phyloP scores from a whole-genome alignment of 148 eudicot species.

The Nepenthes gracilis region DNA sequence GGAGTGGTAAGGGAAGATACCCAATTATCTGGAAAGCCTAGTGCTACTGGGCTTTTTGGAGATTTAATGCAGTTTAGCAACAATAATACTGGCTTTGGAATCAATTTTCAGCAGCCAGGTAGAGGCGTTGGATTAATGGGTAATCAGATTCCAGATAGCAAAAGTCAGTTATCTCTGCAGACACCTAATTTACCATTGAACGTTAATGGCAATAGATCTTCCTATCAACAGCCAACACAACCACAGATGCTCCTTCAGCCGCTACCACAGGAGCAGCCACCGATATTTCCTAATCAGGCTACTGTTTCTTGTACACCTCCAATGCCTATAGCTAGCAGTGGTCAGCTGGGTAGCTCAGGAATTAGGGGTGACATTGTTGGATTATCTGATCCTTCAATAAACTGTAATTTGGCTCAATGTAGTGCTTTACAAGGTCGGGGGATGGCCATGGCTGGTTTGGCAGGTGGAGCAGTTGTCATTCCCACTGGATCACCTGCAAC shows the following conservation, averaged over 20 bases:
- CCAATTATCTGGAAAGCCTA: constrained; percentile 27
- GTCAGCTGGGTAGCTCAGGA: constrained; percentile 41
- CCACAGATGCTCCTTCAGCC: constrained; percentile 29
- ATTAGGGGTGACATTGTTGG: constrained; percentile 50
- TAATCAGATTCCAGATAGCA: constrained; percentile 26
- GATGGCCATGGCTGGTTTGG: constrained; percentile 48
- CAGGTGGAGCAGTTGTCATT: constrained; percentile 43
- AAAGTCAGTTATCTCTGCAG: constrained; percentile 32
- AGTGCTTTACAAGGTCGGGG: constrained; percentile 38
- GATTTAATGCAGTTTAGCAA: constrained; percentile 25
- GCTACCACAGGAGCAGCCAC: constrained; percentile 32
- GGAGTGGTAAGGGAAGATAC: constrained; percentile 75
- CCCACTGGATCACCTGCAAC: constrained; percentile 58
- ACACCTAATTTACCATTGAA: constrained; percentile 49
- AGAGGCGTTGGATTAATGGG: constrained; percentile 30
- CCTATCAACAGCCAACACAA: constrained; percentile 26
- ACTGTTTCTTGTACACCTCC: constrained; percentile 39
- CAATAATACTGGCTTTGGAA: constrained; percentile 25
- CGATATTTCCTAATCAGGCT: constrained; percentile 57
- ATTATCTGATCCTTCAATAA: constrained; percentile 29
- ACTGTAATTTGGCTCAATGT: constrained; percentile 33
- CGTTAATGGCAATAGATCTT: constrained; percentile 50
- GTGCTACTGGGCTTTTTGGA: constrained; percentile 32
- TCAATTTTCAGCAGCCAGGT: constrained; percentile 44
- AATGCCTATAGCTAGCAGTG: constrained; percentile 29